Evolutionary conservation across 768 basidiomycete genomes (phyloP).

Genomic region (Piloderma croceum): DNA sequence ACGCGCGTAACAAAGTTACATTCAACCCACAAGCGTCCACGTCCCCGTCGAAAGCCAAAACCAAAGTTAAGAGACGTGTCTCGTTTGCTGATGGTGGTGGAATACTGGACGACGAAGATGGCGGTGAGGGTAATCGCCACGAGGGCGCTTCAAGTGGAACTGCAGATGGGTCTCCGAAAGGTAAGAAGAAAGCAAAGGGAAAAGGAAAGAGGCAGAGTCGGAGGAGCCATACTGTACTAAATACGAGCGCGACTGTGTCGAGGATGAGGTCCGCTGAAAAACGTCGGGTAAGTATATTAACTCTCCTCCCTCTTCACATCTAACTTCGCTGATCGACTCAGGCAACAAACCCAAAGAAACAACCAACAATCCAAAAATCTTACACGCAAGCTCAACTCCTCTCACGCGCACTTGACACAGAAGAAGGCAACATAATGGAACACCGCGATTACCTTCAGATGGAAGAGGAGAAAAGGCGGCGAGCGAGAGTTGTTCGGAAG

Average conservation of each 20-base stretch:
- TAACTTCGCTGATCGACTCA: constrained; percentile 16
- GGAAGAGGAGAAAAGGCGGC: constrained; percentile 79
- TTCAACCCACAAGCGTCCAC: constrained; percentile 52
- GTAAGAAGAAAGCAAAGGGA: constrained; percentile 59
- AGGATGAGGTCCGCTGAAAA: constrained; percentile 60
- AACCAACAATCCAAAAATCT: constrained; percentile 43
- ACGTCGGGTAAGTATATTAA: constrained; percentile 43
- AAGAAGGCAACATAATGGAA: constrained; percentile 77
- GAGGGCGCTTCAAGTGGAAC: no score
- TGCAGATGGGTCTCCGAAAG: constrained; percentile 45
- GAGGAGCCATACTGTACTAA: constrained; percentile 64
- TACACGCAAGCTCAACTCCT: constrained; percentile 83
- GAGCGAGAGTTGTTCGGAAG: constrained; percentile 57
- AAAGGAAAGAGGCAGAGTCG: constrained; percentile 50
- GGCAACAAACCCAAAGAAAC: constrained; percentile 59
- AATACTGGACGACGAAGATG: no score
- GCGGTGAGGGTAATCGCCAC: no score
- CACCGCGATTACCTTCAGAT: constrained; percentile 73
- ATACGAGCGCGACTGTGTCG: constrained; percentile 59
- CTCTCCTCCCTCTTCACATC: background rate
- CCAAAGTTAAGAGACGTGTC: constrained; percentile 40
- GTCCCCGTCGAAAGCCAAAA: constrained; percentile 24
- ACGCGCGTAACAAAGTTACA: constrained; percentile 58
- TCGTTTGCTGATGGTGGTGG: no score
- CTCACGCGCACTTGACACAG: constrained; percentile 75